Evolutionary conservation across 192 early-diverging fungal species (phyloP), one percentile per base, ranked within the genome.

Genomic region (Martensiomyces pterosporus): DNA sequence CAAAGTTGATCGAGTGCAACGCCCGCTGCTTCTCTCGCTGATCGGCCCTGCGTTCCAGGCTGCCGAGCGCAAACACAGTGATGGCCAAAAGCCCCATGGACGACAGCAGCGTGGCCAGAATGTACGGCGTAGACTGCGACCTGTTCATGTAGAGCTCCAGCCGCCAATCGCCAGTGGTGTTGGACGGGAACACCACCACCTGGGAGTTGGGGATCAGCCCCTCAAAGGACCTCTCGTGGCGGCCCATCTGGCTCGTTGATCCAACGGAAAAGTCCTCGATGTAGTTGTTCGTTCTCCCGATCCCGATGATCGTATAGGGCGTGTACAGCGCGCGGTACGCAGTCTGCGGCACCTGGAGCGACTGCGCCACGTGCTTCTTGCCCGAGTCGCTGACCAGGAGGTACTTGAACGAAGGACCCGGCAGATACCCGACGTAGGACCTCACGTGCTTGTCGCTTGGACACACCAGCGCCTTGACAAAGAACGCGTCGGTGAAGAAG

Each of bases 211-310:
- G 94, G 32, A 97, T 92, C 4, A 97, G 83, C 1, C 92, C 94
- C 39, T 82, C 76, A 53, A 85, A 94, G 14, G 57, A 64, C 38
- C 46, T 38, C 12, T 19, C 51, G 5, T 35, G 40, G 32, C 19
- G 34, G 12, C 62, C 64, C 21, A 43, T 16, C 15, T 62, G 37
- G 43, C 57, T 49, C 10, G 62, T 60, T 10, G 47, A 57, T 2
- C 92, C 94, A 0, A 91, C 91, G 63, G 91, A 91, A 60, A 97
- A 70, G 44, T 90, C 85, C 56, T 97, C 94, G 14, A 97, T 86
- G 63, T 97, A 97, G 59, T 94, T 94, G 72, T 93, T 97, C 3
- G 92, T 94, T 53, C 94, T 64, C 1, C 94, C 94, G 10, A 97
- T 79, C 12, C 94, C 94, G 49, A 93, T 85, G 2, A 92, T 65